Percentiles rank a stretch among this genome's conserved stretches.
Evolutionary conservation across 371 early-diverging fungal species (phyloP).

Genomic region (Mortierella sp.): DNA sequence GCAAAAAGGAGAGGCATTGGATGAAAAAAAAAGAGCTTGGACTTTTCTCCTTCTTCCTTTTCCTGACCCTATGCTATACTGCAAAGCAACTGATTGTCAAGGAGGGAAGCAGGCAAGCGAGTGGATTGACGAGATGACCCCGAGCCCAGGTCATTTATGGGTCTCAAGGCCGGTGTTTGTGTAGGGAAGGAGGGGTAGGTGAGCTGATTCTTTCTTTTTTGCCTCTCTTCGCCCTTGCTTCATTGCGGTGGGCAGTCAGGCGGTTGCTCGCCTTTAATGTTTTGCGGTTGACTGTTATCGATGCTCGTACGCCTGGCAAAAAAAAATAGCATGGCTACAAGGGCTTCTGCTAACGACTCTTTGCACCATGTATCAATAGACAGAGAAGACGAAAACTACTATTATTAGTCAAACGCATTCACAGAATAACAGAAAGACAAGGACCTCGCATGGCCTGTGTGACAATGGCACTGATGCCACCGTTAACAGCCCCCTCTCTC

Average conservation of each 20-base stretch:
- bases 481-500: neutral
- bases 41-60: neutral
- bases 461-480: neutral
- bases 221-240: neutral
- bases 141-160: too few relatives aligned
- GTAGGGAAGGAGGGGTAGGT: too few relatives aligned
- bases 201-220: neutral
- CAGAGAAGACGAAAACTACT: neutral
- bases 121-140: neutral
- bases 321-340: neutral
- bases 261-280: neutral
- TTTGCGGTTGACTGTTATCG: neutral
- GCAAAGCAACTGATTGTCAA: neutral
- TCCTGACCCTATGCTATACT: neutral
- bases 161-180: too few relatives aligned
- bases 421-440: neutral
- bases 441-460: neutral
- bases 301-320: neutral
- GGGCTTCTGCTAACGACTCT: neutral
- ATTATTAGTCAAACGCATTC: neutral
- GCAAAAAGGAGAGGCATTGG: neutral
- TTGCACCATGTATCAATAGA: neutral
- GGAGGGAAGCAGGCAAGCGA: neutral
- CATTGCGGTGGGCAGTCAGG: neutral
- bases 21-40: neutral